These are phyloP conservation scores for Odontarrhena argentea DNA, from an alignment of 345 rosid species.

Conservation along the genomic window DNA sequence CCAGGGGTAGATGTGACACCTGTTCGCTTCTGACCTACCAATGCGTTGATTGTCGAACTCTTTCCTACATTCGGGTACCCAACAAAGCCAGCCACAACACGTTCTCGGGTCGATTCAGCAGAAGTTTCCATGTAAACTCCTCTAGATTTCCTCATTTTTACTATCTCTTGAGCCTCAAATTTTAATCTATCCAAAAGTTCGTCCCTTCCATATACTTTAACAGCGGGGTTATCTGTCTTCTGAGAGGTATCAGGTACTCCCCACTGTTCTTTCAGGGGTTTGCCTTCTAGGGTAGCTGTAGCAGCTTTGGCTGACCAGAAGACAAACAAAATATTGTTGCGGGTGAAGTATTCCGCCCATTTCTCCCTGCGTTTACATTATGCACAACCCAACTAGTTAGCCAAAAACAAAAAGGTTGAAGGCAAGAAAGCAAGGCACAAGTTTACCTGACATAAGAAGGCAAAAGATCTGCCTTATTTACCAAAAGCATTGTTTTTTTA, in stretches of 20 bases:
- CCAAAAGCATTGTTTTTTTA: slow-evolving; percentile 80
- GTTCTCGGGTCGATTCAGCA: slow-evolving; percentile 31
- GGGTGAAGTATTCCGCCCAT: slow-evolving; percentile 76
- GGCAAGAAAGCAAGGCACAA: neutral
- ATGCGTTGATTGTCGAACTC: slow-evolving; percentile 91
- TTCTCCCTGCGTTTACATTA: slow-evolving; percentile 55
- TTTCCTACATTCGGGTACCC: slow-evolving; percentile 98
- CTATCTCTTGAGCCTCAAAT: slow-evolving; percentile 75
- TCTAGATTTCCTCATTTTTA: slow-evolving; percentile 53
- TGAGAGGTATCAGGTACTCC: slow-evolving; percentile 36
- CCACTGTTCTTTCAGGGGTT: slow-evolving; percentile 50
- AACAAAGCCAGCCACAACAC: slow-evolving; percentile 80
- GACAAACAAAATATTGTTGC: slow-evolving; percentile 57
- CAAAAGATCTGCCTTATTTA: slow-evolving; percentile 93
- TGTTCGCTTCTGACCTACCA: slow-evolving; percentile 88
- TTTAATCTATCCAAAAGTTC: slow-evolving; percentile 78
- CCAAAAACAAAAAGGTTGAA: slow-evolving; percentile 2
- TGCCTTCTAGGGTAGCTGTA: slow-evolving; percentile 73
- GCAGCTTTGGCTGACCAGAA: slow-evolving; percentile 99
- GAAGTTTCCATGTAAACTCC: slow-evolving; percentile 39
- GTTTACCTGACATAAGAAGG: slow-evolving; percentile 71
- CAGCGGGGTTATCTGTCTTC: slow-evolving; percentile 51
- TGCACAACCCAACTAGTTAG: slow-evolving; percentile 22
- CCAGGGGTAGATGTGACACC: slow-evolving; percentile 97
- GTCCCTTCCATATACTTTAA: slow-evolving; percentile 74